phyloP scores from a whole-genome alignment of 176 grass and related monocot species.

The Avena sativa region DNA sequence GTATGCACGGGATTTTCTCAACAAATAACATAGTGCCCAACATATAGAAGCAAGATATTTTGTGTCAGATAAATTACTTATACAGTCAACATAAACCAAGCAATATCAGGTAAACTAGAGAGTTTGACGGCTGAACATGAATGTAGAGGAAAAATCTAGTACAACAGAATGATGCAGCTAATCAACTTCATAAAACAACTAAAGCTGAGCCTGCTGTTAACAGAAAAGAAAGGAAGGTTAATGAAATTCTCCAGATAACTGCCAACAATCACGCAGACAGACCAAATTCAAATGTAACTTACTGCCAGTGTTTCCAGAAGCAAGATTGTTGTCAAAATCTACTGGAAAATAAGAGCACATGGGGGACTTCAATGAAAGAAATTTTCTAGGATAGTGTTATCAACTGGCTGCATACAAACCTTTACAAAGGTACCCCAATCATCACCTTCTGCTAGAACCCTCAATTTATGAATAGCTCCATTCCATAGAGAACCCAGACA shows the following conservation, averaged over 20 bases:
- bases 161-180: background rate
- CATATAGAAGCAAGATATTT: slow-evolving; percentile 5
- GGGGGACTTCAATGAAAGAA: slow-evolving; percentile 24
- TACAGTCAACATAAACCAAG: slow-evolving; percentile 6
- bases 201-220: slow-evolving; percentile 20
- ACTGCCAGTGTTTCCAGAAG: slow-evolving; percentile 4
- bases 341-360: slow-evolving; percentile 10
- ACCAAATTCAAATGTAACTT: slow-evolving; percentile 34
- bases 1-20: background rate
- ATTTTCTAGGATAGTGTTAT: slow-evolving; percentile 14
- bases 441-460: slow-evolving; percentile 73
- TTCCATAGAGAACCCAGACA: slow-evolving; percentile 77
- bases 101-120: slow-evolving; percentile 6
- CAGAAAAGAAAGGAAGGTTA: slow-evolving; percentile 11
- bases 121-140: background rate
- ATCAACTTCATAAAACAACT: slow-evolving; percentile 1
- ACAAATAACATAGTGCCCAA: background rate
- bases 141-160: background rate
- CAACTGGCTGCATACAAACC: slow-evolving; percentile 59
- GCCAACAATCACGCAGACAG: background rate
- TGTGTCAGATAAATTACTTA: background rate
- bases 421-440: slow-evolving; percentile 79
- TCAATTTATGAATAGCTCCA: slow-evolving; percentile 63
- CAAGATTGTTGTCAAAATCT: background rate
- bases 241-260: slow-evolving; percentile 9